These are phyloP conservation scores for Colletotrichum sp. DNA, from an alignment of 2,329 filamentous ascomycete genomes.

Conservation along the genomic window DNA sequence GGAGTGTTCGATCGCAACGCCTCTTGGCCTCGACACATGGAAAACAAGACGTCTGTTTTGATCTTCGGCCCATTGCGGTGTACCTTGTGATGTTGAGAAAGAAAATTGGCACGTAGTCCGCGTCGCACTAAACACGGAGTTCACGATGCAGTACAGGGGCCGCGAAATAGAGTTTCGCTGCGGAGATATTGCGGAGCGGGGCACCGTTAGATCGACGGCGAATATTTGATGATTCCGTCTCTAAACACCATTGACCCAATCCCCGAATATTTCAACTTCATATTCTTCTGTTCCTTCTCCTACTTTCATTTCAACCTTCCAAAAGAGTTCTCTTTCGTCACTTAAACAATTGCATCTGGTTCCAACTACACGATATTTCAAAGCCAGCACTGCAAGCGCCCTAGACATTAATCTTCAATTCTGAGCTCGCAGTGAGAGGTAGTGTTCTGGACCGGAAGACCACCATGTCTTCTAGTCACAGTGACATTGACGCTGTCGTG, in stretches of 20 bases:
- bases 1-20: conserved; percentile 4
- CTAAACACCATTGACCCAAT: neutral
- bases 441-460: neutral
- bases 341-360: neutral
- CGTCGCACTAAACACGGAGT: neutral
- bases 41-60: conserved; percentile 7
- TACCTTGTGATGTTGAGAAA: neutral
- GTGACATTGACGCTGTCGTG: conserved; percentile 26
- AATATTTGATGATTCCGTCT: neutral
- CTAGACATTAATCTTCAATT: neutral
- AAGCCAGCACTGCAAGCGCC: neutral
- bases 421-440: accelerated
- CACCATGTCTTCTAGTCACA: neutral
- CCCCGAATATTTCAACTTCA: neutral
- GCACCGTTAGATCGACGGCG: neutral
- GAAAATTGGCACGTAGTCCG: neutral
- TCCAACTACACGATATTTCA: neutral
- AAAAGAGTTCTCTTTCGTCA: no score
- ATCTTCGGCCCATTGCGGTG: neutral
- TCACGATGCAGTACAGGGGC: neutral
- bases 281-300: neutral
- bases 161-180: neutral
- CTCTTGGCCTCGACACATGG: conserved; percentile 6
- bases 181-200: neutral
- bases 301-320: neutral